phyloP scores from a whole-genome alignment of 2,329 filamentous ascomycete genomes.

The Talaromyces sp. region DNA sequence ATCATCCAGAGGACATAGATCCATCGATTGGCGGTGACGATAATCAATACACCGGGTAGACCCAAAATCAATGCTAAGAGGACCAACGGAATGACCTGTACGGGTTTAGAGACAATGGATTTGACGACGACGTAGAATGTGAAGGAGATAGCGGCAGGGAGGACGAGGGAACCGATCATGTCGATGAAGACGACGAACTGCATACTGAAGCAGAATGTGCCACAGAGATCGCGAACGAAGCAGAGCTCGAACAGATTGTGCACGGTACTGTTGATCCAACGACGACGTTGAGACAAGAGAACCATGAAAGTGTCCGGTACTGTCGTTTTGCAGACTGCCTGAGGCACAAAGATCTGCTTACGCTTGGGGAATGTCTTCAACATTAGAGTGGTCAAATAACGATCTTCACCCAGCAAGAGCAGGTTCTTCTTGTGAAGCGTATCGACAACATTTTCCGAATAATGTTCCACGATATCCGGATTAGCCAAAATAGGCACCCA shows the following conservation, averaged over 20 bases:
- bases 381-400: constrained; percentile 95
- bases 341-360: constrained; percentile 97
- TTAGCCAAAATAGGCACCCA: constrained; percentile 99
- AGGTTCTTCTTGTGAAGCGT: constrained; percentile 97
- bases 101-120: constrained; percentile 69
- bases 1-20: constrained; percentile 95
- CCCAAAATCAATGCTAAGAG: constrained; percentile 87
- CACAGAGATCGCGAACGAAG: constrained; percentile 89
- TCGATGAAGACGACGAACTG: constrained; percentile 98
- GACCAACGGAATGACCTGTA: constrained; percentile 84
- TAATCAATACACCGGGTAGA: constrained; percentile 83
- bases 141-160: constrained; percentile 94
- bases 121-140: constrained; percentile 92
- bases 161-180: constrained; percentile 84
- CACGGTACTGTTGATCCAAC: constrained; percentile 99
- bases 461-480: constrained; percentile 97
- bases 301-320: constrained; percentile 92
- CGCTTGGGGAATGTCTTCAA: constrained; percentile 97
- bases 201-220: constrained; percentile 99
- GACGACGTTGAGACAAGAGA: constrained; percentile 84
- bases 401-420: constrained; percentile 85
- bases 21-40: constrained; percentile 87
- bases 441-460: constrained; percentile 98
- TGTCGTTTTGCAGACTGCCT: constrained; percentile 97
- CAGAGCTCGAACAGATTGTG: constrained; percentile 98